Percentiles rank a stretch among this genome's conserved stretches.
Conservation (phyloP, 2,329 filamentous ascomycete genomes). For the Colletotrichum sp. region DNA sequence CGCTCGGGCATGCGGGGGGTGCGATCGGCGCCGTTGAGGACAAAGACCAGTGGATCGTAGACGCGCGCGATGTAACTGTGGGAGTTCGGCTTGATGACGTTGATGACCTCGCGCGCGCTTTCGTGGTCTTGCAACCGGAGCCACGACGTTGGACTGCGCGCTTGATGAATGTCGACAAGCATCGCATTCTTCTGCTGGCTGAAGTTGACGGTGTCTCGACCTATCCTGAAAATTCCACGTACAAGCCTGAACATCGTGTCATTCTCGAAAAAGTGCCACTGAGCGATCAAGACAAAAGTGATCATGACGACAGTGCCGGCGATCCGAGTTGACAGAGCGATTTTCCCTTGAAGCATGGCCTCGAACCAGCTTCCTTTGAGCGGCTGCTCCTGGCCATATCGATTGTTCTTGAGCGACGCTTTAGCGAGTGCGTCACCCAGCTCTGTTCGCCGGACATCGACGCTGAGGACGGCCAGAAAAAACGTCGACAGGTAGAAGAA, state of each 20-base stretch:
- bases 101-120: conserved; percentile 77
- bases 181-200: conserved; percentile 36
- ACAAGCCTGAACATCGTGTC: conserved; percentile 47
- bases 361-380: conserved; percentile 58
- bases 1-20: conserved; percentile 56
- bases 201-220: conserved; percentile 30
- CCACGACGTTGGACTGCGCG: conserved; percentile 78
- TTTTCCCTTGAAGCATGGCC: conserved; percentile 65
- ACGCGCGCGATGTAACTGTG: conserved; percentile 77
- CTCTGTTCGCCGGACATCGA: conserved; percentile 79
- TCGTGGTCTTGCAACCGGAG: conserved; percentile 79
- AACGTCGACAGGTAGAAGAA: conserved; percentile 81
- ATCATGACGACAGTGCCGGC: conserved; percentile 77
- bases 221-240: conserved; percentile 34
- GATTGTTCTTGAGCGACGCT: conserved; percentile 48
- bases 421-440: conserved; percentile 74
- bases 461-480: conserved; percentile 78
- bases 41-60: conserved; percentile 76
- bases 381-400: conserved; percentile 35
- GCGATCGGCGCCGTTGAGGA: conserved; percentile 71
- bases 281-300: conserved; percentile 73
- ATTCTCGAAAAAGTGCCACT: conserved; percentile 78
- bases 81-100: conserved; percentile 73
- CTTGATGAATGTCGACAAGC: conserved; percentile 71
- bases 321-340: conserved; percentile 74